Evolutionary conservation across 768 basidiomycete genomes (phyloP), one percentile per base, ranked within the genome.

Genomic region (Stropharia rugosoannulata): DNA sequence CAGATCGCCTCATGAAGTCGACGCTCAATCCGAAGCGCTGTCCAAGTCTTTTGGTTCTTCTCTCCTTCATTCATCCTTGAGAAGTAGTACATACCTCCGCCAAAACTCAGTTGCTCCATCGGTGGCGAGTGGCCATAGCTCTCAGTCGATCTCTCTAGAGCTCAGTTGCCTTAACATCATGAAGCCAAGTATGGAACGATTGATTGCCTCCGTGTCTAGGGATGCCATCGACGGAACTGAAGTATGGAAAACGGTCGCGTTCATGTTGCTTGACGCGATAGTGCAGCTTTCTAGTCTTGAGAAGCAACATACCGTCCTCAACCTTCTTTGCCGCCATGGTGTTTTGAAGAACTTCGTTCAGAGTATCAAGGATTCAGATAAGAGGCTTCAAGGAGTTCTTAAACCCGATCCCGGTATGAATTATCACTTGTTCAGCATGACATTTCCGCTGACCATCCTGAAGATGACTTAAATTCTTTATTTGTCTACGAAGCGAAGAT

Each of bases 401-500:
- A 87, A 87, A 62, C 90, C 94, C 19, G 95, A 98, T 73, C 93
- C 95, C 49, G 90, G 95, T 96, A 63, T 32, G 84, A 64, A 46
- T 5, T 19, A 18, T 44, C 15, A 4, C n/a, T 32, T 11, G 37
- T 16, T 44, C 48, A 29, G 51, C 46, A 32, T 32, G 37, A 41
- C 44, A 29, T 16, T 39, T 4, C 22, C 49, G 19, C 18, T 43
- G 36, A 55, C 47, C 13, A 15, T 10, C 52, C 54, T 57, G 0
- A 61, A 96, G 96, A 93, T 60, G 91, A 95, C 56, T 72, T 98
- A 29, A 95, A 96, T 64, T 79, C 93, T 0, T 76, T 95, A 39
- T 98, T 97, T 70, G 90, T 98, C 12, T 98, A 94, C 63, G 96
- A 98, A 67, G 84, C 95, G 12, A 96, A 96, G 71, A 87, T 96